Percentiles rank a stretch among this genome's conserved stretches.
These are phyloP conservation scores for Pleurotus sapidus DNA, from an alignment of 768 basidiomycete species.

Conservation along the genomic window DNA sequence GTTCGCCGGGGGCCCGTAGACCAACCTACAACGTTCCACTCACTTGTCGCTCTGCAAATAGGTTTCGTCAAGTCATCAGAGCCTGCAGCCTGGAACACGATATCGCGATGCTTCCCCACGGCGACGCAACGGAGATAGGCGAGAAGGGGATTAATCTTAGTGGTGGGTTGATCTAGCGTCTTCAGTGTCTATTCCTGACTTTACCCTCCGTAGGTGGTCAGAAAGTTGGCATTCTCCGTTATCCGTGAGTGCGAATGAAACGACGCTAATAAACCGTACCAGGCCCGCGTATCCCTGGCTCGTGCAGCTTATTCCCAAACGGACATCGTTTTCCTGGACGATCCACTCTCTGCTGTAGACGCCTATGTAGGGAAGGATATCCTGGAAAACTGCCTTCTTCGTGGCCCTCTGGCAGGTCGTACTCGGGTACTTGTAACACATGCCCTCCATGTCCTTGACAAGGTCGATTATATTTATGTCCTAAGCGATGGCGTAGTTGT, in stretches of 20 bases:
- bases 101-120: conserved; percentile 66
- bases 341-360: conserved; percentile 79
- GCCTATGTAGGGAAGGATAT: conserved; percentile 70
- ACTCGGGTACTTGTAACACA: conserved; percentile 67
- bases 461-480: conserved; percentile 61
- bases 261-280: conserved; percentile 2
- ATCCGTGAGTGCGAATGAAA: not conserved
- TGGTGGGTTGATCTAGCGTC: conserved; percentile 29
- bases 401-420: conserved; percentile 46
- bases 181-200: not conserved
- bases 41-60: conserved; percentile 14
- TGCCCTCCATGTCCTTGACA: conserved; percentile 53
- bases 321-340: conserved; percentile 77
- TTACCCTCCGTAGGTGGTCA: conserved; percentile 24
- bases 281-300: conserved; percentile 76
- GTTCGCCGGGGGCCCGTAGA: conserved; percentile 14
- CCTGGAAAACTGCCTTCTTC: conserved; percentile 56
- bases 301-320: conserved; percentile 72
- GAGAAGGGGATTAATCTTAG: conserved; percentile 75
- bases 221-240: conserved; percentile 18
- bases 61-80: conserved; percentile 53
- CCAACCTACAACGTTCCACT: not conserved
- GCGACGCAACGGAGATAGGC: conserved; percentile 69
- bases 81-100: conserved; percentile 74
- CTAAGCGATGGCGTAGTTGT: conserved; percentile 56